Conservation (phyloP, 2,329 filamentous ascomycete species). For the Trichoderma harzianum region DNA sequence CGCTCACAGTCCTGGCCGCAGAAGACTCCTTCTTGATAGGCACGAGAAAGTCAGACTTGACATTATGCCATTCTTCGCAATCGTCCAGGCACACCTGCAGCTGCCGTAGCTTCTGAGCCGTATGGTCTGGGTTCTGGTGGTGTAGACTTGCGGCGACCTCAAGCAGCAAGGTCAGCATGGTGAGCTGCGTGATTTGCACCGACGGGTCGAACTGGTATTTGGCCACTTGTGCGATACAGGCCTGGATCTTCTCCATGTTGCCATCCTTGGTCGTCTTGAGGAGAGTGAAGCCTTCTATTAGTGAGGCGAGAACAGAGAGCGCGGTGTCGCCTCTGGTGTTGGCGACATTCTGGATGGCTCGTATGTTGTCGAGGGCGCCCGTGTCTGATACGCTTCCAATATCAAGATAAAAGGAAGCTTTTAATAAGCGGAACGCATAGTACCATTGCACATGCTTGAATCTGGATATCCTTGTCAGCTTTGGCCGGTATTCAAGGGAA, state of each 20-base stretch:
- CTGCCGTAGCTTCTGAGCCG: conserved; percentile 56
- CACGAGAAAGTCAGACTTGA: conserved; percentile 49
- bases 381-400: conserved; percentile 58
- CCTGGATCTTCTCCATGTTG: conserved; percentile 65
- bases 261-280: conserved; percentile 63
- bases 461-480: conserved; percentile 29
- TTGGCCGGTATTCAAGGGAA: background rate
- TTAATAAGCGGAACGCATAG: conserved; percentile 73
- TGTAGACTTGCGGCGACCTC: conserved; percentile 69
- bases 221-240: conserved; percentile 69
- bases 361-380: conserved; percentile 65
- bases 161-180: conserved; percentile 62
- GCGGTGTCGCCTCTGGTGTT: conserved; percentile 59
- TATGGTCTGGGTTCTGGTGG: conserved; percentile 55
- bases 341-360: conserved; percentile 58
- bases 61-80: conserved; percentile 47
- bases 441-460: conserved; percentile 69
- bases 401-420: conserved; percentile 66
- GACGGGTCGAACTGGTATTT: conserved; percentile 66
- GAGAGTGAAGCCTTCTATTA: conserved; percentile 68
- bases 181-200: conserved; percentile 63
- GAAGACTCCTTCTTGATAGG: conserved; percentile 53
- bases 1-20: conserved; percentile 50
- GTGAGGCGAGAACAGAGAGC: conserved; percentile 61
- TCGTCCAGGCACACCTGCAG: conserved; percentile 63